A percentile compares a stretch with the other conserved stretches of the same genome.
These are phyloP conservation scores for Aspergillus udagawae DNA, from an alignment of 2,329 filamentous ascomycete species.

Conservation along the genomic window DNA sequence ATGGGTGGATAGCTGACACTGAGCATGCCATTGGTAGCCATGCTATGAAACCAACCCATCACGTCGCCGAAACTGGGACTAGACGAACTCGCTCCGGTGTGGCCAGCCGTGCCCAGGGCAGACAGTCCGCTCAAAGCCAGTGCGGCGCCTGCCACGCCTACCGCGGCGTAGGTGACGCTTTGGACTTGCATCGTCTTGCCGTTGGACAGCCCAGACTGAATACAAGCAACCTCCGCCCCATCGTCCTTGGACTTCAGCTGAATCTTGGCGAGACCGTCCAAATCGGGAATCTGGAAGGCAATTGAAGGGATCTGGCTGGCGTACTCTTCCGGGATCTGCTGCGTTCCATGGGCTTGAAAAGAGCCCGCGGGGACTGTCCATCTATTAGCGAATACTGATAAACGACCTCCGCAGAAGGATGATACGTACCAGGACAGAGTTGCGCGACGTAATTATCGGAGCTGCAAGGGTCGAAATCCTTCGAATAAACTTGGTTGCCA, in stretches of 20 bases:
- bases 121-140: conserved; percentile 69
- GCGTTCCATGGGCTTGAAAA: conserved; percentile 69
- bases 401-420: background rate
- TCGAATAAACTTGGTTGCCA: conserved; percentile 73
- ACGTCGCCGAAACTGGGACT: conserved; percentile 85
- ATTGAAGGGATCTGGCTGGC: conserved; percentile 77
- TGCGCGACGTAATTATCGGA: conserved; percentile 61
- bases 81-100: conserved; percentile 58
- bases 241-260: conserved; percentile 62
- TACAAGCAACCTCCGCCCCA: conserved; percentile 68
- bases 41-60: conserved; percentile 84
- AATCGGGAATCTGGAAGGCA: conserved; percentile 85
- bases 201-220: conserved; percentile 76
- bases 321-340: conserved; percentile 67
- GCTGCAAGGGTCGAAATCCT: conserved; percentile 79
- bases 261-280: conserved; percentile 79
- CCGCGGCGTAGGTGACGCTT: conserved; percentile 78
- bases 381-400: conserved; percentile 16
- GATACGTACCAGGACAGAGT: conserved; percentile 71
- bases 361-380: conserved; percentile 64
- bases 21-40: conserved; percentile 95
- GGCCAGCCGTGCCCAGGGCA: conserved; percentile 60
- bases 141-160: conserved; percentile 79
- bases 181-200: conserved; percentile 75
- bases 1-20: conserved; percentile 82